A percentile compares a stretch with the other conserved stretches of the same genome.
phyloP scores from a whole-genome alignment of 352 stramenopile species.

The Phytophthora lateralis region DNA sequence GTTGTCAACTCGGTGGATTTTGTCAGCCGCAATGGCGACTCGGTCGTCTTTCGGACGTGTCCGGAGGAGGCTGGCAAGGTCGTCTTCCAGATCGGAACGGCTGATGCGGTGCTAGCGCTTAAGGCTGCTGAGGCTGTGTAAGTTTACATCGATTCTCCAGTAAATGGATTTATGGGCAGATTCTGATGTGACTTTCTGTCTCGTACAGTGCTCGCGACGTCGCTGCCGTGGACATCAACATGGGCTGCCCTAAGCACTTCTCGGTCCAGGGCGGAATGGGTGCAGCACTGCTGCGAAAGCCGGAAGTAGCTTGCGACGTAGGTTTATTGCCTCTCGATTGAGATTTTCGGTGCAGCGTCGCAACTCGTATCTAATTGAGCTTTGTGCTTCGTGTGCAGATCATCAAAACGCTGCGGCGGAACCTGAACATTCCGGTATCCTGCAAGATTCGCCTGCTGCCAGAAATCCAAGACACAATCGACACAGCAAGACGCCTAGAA shows the following conservation, averaged over 20 bases:
- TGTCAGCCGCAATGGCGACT: slow-evolving; percentile 82
- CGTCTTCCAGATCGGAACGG: slow-evolving; percentile 91
- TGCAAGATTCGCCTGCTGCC: slow-evolving; percentile 89
- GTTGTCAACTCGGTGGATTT: slow-evolving; percentile 91
- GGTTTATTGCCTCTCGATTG: slow-evolving; percentile 5
- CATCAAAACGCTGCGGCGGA: slow-evolving; percentile 77
- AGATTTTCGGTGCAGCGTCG: neutral
- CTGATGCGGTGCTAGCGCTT: slow-evolving; percentile 74
- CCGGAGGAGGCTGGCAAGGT: slow-evolving; percentile 79
- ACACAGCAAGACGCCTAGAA: slow-evolving; percentile 66
- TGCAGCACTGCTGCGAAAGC: slow-evolving; percentile 87
- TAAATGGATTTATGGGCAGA: neutral
- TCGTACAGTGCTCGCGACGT: slow-evolving; percentile 77
- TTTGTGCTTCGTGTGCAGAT: slow-evolving; percentile 46
- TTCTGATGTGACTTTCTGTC: neutral
- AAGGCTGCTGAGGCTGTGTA: slow-evolving; percentile 80
- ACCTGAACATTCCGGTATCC: slow-evolving; percentile 86
- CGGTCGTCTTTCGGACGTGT: slow-evolving; percentile 90
- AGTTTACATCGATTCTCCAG: slow-evolving; percentile 19
- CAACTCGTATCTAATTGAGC: neutral
- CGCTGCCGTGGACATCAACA: slow-evolving; percentile 93
- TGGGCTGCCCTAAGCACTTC: slow-evolving; percentile 95
- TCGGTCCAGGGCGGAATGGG: slow-evolving; percentile 93
- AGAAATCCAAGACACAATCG: slow-evolving; percentile 68
- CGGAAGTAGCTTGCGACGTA: slow-evolving; percentile 86